A percentile compares a stretch with the other conserved stretches of the same genome.
Conservation (phyloP, 2,329 filamentous ascomycete genomes). For the Akanthomyces dipterigenus region DNA sequence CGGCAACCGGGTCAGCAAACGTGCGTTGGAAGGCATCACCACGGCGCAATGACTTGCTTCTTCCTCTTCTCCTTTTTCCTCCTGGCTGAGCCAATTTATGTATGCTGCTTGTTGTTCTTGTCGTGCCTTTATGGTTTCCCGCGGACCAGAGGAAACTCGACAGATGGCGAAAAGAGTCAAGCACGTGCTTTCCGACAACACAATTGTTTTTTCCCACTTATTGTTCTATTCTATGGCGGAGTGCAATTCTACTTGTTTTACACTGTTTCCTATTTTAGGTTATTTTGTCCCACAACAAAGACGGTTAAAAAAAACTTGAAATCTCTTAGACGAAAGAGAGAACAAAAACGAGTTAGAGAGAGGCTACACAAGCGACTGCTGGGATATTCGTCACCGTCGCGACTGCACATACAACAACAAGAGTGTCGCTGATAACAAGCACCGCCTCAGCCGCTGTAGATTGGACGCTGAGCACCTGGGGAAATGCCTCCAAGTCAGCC, state of each 20-base stretch:
- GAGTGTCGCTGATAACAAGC: too few species aligned
- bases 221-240: slow-evolving; percentile 35
- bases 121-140: slow-evolving; percentile 22
- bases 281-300: slow-evolving; percentile 1
- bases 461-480: too few species aligned
- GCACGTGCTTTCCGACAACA: slow-evolving; percentile 36
- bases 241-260: slow-evolving; percentile 35
- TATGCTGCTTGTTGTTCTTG: background rate
- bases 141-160: slow-evolving; percentile 25
- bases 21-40: background rate
- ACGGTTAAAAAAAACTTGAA: slow-evolving; percentile 1
- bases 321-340: background rate
- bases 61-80: too few species aligned
- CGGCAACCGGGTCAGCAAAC: background rate
- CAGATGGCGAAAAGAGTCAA: slow-evolving; percentile 26
- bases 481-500: too few species aligned
- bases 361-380: too few species aligned
- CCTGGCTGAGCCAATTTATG: slow-evolving; percentile 2
- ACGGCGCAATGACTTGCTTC: background rate
- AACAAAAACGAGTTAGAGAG: too few species aligned
- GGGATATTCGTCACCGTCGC: too few species aligned
- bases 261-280: slow-evolving; percentile 21
- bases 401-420: too few species aligned
- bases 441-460: too few species aligned
- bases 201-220: slow-evolving; percentile 15